A percentile compares a stretch with the other conserved stretches of the same genome.
Conservation (phyloP, 768 basidiomycete species). For the Amanita pseudoporphyria region DNA sequence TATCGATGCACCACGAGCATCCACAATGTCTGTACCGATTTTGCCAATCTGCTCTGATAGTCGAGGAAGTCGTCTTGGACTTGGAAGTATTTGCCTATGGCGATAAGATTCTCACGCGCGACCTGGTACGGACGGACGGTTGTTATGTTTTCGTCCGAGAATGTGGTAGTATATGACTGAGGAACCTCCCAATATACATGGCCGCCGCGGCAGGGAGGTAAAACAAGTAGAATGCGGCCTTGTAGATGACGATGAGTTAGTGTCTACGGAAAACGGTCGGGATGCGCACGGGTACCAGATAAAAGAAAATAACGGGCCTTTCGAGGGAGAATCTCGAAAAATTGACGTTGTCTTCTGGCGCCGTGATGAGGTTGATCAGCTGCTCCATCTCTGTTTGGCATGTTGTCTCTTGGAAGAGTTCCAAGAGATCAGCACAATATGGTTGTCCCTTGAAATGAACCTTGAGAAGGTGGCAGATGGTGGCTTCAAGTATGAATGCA, state of each 20-base stretch:
- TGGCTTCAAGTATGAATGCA: slow-evolving; percentile 89
- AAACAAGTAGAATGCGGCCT: slow-evolving; percentile 97
- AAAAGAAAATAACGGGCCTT: slow-evolving; percentile 37
- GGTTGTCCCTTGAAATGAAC: slow-evolving; percentile 70
- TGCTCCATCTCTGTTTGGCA: slow-evolving; percentile 96
- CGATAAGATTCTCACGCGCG: slow-evolving; percentile 75
- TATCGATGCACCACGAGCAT: slow-evolving; percentile 98
- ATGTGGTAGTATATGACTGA: slow-evolving; percentile 28
- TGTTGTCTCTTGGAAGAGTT: slow-evolving; percentile 84
- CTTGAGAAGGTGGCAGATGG: slow-evolving; percentile 88
- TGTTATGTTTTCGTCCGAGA: slow-evolving; percentile 11
- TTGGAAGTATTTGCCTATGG: slow-evolving; percentile 97
- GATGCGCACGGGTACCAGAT: neutral
- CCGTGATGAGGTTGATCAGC: slow-evolving; percentile 91
- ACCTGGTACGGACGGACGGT: slow-evolving; percentile 54
- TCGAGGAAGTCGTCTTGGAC: slow-evolving; percentile 97
- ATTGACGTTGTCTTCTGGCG: slow-evolving; percentile 85
- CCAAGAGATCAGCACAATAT: slow-evolving; percentile 85
- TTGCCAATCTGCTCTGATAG: slow-evolving; percentile 90
- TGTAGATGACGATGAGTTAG: slow-evolving; percentile 89
- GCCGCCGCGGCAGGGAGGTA: slow-evolving; percentile 97
- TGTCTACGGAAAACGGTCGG: slow-evolving; percentile 42
- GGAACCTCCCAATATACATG: slow-evolving; percentile 70
- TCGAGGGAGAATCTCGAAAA: slow-evolving; percentile 80
- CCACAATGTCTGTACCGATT: slow-evolving; percentile 95